Evolutionary conservation across 345 rosid genomes (phyloP).

Genomic region (Conringia planisiliqua): DNA sequence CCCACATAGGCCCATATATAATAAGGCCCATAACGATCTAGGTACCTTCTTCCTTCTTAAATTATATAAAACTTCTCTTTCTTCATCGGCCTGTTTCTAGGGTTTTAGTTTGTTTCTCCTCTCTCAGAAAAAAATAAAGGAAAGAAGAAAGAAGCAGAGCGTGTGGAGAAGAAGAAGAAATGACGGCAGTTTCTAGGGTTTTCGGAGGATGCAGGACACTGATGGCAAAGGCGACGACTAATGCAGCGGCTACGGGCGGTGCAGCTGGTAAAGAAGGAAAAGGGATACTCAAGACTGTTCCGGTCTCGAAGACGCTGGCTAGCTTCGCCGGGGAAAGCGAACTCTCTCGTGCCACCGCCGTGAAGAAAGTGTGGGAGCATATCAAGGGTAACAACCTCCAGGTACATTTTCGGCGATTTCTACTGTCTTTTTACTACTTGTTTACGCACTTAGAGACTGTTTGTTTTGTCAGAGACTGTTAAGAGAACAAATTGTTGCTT

Average conservation of each 20-base stretch:
- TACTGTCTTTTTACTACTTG: not conserved
- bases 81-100: not conserved
- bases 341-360: conserved; percentile 43
- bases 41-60: not conserved
- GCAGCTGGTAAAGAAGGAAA: conserved; percentile 8
- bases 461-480: not conserved
- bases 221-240: conserved; percentile 22
- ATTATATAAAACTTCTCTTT: not conserved
- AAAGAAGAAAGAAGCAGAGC: not conserved
- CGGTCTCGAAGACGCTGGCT: conserved; percentile 26
- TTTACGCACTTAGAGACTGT: not conserved
- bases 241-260: not conserved
- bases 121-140: not conserved
- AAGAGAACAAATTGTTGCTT: not conserved
- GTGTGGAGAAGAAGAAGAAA: not conserved
- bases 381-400: conserved; percentile 48
- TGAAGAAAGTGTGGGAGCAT: conserved; percentile 50
- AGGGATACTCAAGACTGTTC: conserved; percentile 13
- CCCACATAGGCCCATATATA: not conserved
- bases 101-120: conserved; percentile 11
- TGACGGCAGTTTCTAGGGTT: conserved; percentile 33
- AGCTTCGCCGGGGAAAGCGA: conserved; percentile 42
- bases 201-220: conserved; percentile 30
- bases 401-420: conserved; percentile 26
- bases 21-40: not conserved